phyloP scores from a whole-genome alignment of 2,329 filamentous ascomycete species.

The Fusarium incarnatum region DNA sequence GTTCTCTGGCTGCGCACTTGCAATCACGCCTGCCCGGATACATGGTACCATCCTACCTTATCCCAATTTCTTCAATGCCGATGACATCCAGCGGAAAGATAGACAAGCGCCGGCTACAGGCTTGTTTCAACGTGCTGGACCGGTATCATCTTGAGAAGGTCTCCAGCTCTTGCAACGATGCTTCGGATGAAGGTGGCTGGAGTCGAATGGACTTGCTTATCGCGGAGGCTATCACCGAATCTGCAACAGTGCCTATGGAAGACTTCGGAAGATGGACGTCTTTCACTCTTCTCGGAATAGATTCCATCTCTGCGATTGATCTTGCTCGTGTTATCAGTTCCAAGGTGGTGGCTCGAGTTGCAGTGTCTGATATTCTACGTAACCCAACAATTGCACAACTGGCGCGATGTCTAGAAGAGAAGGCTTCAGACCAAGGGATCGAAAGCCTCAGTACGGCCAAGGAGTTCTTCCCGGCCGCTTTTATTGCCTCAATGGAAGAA shows the following conservation, averaged over 20 bases:
- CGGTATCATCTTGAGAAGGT: conserved; percentile 57
- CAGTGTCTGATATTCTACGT: conserved; percentile 77
- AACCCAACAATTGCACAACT: conserved; percentile 75
- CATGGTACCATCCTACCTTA: conserved; percentile 80
- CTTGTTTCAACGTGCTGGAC: conserved; percentile 60
- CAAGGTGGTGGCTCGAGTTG: conserved; percentile 59
- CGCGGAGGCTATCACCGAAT: conserved; percentile 63
- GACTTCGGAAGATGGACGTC: conserved; percentile 74
- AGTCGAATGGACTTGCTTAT: conserved; percentile 67
- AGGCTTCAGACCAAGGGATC: neutral
- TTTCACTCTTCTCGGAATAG: conserved; percentile 81
- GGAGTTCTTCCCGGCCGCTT: conserved; percentile 46
- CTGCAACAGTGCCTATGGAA: conserved; percentile 58
- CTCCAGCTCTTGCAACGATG: conserved; percentile 43
- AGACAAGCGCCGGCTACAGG: conserved; percentile 67
- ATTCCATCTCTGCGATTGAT: conserved; percentile 84
- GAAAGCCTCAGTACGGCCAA: neutral
- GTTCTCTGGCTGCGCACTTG: conserved; percentile 66
- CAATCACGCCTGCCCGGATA: conserved; percentile 72
- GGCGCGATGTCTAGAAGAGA: conserved; percentile 49
- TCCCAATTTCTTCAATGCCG: conserved; percentile 77
- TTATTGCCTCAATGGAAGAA: conserved; percentile 45
- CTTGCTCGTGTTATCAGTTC: conserved; percentile 69
- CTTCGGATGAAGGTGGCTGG: conserved; percentile 57
- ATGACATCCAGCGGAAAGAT: conserved; percentile 81